phyloP scores from a whole-genome alignment of 163 green algal species.

The Trebouxiophyceae sp. region DNA sequence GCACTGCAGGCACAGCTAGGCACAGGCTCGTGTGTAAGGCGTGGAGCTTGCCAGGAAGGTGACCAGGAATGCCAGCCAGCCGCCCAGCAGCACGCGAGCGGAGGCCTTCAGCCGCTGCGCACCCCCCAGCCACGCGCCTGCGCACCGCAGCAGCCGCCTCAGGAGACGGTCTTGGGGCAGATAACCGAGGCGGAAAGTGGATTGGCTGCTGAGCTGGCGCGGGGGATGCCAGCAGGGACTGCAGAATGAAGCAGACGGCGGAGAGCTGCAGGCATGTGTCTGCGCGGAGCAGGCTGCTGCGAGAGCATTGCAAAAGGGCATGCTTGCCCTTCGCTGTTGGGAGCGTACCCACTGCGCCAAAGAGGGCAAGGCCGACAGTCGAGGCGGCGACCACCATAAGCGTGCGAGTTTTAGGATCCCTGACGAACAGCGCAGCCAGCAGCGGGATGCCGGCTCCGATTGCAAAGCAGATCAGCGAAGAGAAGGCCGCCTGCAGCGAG shows the following conservation, averaged over 20 bases:
- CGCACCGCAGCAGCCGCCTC: background rate
- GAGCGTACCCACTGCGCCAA: slow-evolving; percentile 40
- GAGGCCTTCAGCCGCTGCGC: slow-evolving; percentile 36
- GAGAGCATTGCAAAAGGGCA: no score
- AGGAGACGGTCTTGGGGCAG: background rate
- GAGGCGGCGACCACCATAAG: slow-evolving; percentile 1
- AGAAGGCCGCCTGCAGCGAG: slow-evolving; percentile 39
- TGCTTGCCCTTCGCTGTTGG: no score
- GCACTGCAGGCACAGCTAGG: no score
- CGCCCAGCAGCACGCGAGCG: slow-evolving; percentile 57
- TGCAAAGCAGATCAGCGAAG: slow-evolving; percentile 66
- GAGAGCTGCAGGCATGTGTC: background rate
- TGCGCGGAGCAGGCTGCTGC: background rate
- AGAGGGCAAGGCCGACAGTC: slow-evolving; percentile 32
- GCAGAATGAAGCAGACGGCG: background rate
- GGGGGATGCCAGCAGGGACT: background rate
- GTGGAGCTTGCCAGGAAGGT: no score
- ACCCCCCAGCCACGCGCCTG: slow-evolving; percentile 46
- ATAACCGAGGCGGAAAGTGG: background rate
- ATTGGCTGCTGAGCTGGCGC: background rate
- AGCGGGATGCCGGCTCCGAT: slow-evolving; percentile 68
- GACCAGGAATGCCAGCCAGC: slow-evolving; percentile 61
- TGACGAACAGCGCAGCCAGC: slow-evolving; percentile 64
- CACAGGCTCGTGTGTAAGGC: no score
- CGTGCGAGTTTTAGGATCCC: slow-evolving; percentile 6